Conservation (phyloP, 768 basidiomycete species). For the Phylloporus arenicola region DNA sequence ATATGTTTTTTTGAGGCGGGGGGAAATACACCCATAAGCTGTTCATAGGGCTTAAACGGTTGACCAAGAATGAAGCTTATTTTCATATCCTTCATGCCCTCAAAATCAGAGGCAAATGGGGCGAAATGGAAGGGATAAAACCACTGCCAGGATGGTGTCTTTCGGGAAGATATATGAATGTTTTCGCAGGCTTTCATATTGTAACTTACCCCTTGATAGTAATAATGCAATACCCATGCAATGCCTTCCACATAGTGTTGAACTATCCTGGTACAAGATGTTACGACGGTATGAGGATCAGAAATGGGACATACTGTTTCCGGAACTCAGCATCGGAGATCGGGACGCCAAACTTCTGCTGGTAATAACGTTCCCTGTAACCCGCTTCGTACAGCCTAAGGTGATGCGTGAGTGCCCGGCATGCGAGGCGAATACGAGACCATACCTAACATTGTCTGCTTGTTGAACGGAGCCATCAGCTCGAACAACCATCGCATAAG, state of each 20-base stretch:
- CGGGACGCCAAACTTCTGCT: constrained; percentile 83
- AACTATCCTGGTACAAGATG: constrained; percentile 51
- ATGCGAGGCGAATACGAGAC: constrained; percentile 10
- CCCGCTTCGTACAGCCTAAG: constrained; percentile 91
- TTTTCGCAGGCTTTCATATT: background rate
- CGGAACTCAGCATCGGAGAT: constrained; percentile 66
- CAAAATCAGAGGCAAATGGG: constrained; percentile 94
- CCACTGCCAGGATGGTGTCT: constrained; percentile 98
- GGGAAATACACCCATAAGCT: constrained; percentile 97
- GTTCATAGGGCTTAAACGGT: constrained; percentile 96
- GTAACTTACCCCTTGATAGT: constrained; percentile 88
- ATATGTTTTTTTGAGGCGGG: constrained; percentile 83
- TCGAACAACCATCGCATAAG: constrained; percentile 69
- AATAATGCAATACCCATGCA: constrained; percentile 94
- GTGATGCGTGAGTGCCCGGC: constrained; percentile 2
- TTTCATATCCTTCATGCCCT: constrained; percentile 69
- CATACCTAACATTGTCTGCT: constrained; percentile 87
- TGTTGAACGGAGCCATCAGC: constrained; percentile 93
- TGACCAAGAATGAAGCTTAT: constrained; percentile 74
- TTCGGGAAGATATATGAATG: constrained; percentile 17
- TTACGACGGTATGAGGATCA: constrained; percentile 4
- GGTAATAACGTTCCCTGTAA: constrained; percentile 92
- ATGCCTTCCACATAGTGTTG: constrained; percentile 89
- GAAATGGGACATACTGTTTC: constrained; percentile 51
- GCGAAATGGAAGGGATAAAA: constrained; percentile 99